A percentile compares a stretch with the other conserved stretches of the same genome.
Evolutionary conservation across 257 asterid species (phyloP).

Genomic region (Apocynum venetum): DNA sequence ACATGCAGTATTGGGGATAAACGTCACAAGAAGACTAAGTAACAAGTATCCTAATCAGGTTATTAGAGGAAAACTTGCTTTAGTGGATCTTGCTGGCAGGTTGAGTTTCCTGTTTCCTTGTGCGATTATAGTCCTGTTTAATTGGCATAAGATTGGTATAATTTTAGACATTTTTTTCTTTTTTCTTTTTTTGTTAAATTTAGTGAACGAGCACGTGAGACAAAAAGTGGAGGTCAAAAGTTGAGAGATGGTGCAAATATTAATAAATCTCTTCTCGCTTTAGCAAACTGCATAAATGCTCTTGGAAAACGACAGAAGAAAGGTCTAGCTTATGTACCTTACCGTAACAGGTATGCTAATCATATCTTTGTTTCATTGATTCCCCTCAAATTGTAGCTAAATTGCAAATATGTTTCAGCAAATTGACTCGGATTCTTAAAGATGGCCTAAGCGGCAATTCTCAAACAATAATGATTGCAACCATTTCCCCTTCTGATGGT

Average conservation of each 20-base stretch:
- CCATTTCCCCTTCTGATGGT: slow-evolving; percentile 79
- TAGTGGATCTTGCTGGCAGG: slow-evolving; percentile 99
- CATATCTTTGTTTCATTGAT: slow-evolving; percentile 9
- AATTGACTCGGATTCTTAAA: slow-evolving; percentile 93
- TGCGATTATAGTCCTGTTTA: slow-evolving; percentile 13
- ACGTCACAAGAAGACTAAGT: slow-evolving; percentile 63
- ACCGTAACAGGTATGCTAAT: slow-evolving; percentile 70
- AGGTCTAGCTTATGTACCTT: slow-evolving; percentile 97
- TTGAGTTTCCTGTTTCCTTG: slow-evolving; percentile 29
- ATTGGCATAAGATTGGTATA: slow-evolving; percentile 7
- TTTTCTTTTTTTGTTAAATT: slow-evolving; percentile 8
- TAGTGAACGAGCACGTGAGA: slow-evolving; percentile 97
- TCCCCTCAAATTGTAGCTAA: slow-evolving; percentile 25
- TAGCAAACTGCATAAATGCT: slow-evolving; percentile 97
- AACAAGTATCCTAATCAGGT: slow-evolving; percentile 71
- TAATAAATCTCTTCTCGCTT: slow-evolving; percentile 89
- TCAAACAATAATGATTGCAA: slow-evolving; percentile 89
- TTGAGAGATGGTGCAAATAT: slow-evolving; percentile 97
- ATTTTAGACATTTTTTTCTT: not conserved
- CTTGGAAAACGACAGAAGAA: slow-evolving; percentile 91
- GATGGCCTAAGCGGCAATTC: slow-evolving; percentile 98
- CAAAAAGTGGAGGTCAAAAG: slow-evolving; percentile 88
- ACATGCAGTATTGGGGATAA: slow-evolving; percentile 93
- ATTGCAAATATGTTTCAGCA: slow-evolving; percentile 46
- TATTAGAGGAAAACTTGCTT: slow-evolving; percentile 81